A percentile compares a stretch with the other conserved stretches of the same genome.
These are phyloP conservation scores for Castanospermum australe DNA, from an alignment of 306 rosid genomes.

Conservation along the genomic window DNA sequence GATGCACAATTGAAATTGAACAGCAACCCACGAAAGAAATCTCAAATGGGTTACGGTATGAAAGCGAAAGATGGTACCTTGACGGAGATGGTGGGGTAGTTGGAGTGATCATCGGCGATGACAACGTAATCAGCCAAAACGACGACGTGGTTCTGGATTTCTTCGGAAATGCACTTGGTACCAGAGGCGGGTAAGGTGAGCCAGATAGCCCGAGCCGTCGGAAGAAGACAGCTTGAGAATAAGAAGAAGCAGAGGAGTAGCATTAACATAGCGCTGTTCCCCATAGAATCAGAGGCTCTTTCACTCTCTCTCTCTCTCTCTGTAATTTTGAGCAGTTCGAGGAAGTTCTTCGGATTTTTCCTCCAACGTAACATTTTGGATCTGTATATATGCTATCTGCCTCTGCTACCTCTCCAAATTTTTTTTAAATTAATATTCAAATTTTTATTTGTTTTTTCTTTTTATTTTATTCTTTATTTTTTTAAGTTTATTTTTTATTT, in stretches of 20 bases:
- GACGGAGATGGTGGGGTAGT: conserved; percentile 52
- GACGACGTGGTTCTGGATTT: conserved; percentile 80
- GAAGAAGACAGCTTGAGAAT: conserved; percentile 4
- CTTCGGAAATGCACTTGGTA: conserved; percentile 88
- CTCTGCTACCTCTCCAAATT: too few species aligned
- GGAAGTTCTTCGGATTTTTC: too few species aligned
- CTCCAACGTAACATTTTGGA: background rate
- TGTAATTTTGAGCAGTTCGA: too few species aligned
- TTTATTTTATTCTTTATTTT: too few species aligned
- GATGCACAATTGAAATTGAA: conserved; percentile 14
- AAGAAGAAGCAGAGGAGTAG: conserved; percentile 14
- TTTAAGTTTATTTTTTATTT: too few species aligned
- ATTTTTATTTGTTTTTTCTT: too few species aligned
- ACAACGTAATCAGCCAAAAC: conserved; percentile 77
- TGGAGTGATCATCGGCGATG: conserved; percentile 40
- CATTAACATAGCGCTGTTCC: conserved; percentile 19
- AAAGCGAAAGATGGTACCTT: conserved; percentile 46
- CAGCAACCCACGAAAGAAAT: background rate
- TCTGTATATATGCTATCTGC: background rate
- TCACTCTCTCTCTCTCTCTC: background rate
- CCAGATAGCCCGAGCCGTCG: conserved; percentile 44
- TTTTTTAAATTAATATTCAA: too few species aligned
- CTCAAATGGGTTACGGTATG: background rate
- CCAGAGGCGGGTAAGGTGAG: conserved; percentile 52
- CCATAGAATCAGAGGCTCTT: conserved; percentile 16